Base-by-base conservation (phyloP, 129 eudicot genomes). In the Pulicaria dysenterica region DNA sequence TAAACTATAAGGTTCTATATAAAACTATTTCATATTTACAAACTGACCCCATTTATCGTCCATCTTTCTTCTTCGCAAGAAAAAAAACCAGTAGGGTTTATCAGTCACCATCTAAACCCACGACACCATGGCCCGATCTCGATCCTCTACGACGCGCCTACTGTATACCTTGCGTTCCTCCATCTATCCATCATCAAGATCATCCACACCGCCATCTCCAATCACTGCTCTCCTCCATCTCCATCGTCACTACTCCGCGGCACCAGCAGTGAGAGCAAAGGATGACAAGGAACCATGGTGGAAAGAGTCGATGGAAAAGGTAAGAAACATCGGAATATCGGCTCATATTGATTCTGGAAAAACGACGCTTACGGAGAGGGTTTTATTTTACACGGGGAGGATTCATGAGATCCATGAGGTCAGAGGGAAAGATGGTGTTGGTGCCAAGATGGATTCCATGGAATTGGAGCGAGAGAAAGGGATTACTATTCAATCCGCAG, bases 361-460 rank as follows among this genome's bases (percentile, higher is more conserved):
- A 65, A 94, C 98, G 34, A 94, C 98, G 57, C 80, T 94, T 9
- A 94, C 98, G 12, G 98, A 94, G 84, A 73, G 98, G 59, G 85
- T 94, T 4, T 42, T 94, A 72, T 94, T 19, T 55, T 94, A 94
- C 58, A 94, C 98, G 0, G 98, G 98, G 24, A 81, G 89, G 91
- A 94, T 94, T 70, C 96, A 90, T 64, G 98, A 94, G 89, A 94
- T 90, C 48, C 98, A 94, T 72, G 98, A 94, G 78, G 98, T 94
- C 8, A 70, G 98, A 51, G 98, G 98, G 76, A 87, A 88, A 45
- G 98, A 94, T 79, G 97, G 98, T 0, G 98, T 94, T 49, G 98
- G 98, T 3, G 98, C 98, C 0, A 94, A 94, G 83, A 94, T 94
- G 98, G 98, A 94, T 74, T 94, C 98, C 0, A 94, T 94, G 96